Percentiles rank a stretch among this genome's conserved stretches.
Evolutionary conservation across 331 rosid genomes (phyloP).

Genomic region (Prunus yedoensis): DNA sequence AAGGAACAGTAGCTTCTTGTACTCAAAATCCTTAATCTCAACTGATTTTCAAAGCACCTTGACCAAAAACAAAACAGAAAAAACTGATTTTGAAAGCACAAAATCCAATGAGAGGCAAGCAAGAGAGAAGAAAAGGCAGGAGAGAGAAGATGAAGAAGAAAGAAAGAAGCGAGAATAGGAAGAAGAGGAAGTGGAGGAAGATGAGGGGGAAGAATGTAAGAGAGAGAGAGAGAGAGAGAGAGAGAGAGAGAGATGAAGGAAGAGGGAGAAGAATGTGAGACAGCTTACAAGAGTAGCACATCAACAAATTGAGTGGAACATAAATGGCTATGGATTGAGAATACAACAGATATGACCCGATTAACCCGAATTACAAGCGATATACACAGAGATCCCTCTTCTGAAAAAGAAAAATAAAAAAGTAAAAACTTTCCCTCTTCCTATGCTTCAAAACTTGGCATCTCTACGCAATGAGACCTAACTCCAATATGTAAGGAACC

Average conservation of each 20-base stretch:
- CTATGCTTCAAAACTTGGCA: slow-evolving; percentile 38
- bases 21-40: too few relatives aligned
- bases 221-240: too few relatives aligned
- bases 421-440: slow-evolving; percentile 15
- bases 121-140: background rate
- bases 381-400: slow-evolving; percentile 42
- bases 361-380: slow-evolving; percentile 50
- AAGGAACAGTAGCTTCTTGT: too few relatives aligned
- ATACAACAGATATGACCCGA: slow-evolving; percentile 48
- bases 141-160: background rate
- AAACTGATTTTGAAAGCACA: too few relatives aligned
- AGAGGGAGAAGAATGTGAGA: slow-evolving; percentile 7
- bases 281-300: slow-evolving; percentile 20
- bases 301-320: slow-evolving; percentile 28
- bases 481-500: slow-evolving; percentile 36
- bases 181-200: background rate
- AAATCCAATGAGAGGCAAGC: background rate
- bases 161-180: background rate
- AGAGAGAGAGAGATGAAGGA: background rate
- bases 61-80: too few relatives aligned
- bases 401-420: background rate
- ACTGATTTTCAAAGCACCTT: too few relatives aligned
- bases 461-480: slow-evolving; percentile 36
- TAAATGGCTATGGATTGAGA: slow-evolving; percentile 37
- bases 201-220: too few relatives aligned